These are phyloP conservation scores for Paramecium pentaurelia DNA, from an alignment of 73 alveolate genomes.

Conservation along the genomic window DNA sequence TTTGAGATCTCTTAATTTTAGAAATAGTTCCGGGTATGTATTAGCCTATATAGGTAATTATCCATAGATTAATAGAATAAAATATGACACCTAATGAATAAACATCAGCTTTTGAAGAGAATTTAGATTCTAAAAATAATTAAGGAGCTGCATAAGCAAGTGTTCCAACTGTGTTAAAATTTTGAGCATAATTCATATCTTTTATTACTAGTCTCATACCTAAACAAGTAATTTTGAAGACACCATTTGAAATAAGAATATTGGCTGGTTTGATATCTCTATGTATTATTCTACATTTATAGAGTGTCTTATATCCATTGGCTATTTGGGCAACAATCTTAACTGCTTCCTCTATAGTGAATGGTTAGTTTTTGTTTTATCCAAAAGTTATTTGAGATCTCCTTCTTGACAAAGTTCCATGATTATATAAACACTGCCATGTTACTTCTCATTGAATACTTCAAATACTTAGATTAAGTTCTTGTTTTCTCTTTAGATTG, in stretches of 20 bases:
- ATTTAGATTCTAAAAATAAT: conserved; percentile 67
- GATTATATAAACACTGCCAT: not conserved
- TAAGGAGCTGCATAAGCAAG: conserved; percentile 92
- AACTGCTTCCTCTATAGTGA: conserved; percentile 37
- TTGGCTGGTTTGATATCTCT: conserved; percentile 71
- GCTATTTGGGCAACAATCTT: conserved; percentile 12
- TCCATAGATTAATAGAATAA: conserved; percentile 79
- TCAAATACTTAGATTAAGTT: conserved; percentile 7
- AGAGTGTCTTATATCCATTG: conserved; percentile 12
- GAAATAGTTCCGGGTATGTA: not conserved
- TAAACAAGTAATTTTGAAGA: conserved; percentile 58
- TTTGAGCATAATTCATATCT: conserved; percentile 51
- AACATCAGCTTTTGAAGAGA: conserved; percentile 80
- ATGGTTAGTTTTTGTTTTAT: not conserved
- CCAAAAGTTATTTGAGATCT: not conserved
- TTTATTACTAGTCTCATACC: conserved; percentile 57
- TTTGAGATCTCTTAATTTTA: not conserved
- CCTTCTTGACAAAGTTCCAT: conserved; percentile 26
- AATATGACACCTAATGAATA: conserved; percentile 84
- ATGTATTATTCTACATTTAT: conserved; percentile 23
- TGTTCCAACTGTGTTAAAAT: conserved; percentile 77
- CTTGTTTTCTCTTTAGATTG: not conserved
- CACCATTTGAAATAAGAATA: conserved; percentile 49
- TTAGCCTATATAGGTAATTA: conserved; percentile 72
- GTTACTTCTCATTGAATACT: not conserved